These are phyloP conservation scores for Jaltomata sinuosa DNA, from an alignment of 257 asterid genomes.

Conservation along the genomic window DNA sequence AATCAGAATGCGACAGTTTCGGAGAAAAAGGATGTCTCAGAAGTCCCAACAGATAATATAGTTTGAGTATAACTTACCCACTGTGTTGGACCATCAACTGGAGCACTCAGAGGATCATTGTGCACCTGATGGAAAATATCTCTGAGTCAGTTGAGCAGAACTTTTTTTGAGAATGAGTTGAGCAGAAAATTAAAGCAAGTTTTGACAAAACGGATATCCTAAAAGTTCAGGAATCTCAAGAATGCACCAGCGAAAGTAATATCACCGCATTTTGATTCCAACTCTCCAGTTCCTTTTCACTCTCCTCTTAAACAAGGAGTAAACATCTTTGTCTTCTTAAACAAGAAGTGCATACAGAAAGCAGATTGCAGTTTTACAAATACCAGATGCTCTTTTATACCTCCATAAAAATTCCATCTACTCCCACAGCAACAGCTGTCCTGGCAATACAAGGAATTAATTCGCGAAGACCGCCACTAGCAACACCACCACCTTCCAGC, in stretches of 20 bases:
- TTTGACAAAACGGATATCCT: background rate
- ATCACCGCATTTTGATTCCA: background rate
- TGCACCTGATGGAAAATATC: constrained; percentile 48
- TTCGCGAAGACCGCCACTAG: constrained; percentile 98
- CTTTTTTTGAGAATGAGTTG: background rate
- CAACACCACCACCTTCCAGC: constrained; percentile 99
- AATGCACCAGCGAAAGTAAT: background rate
- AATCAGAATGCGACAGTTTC: background rate
- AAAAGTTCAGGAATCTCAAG: background rate
- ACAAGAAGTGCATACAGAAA: background rate
- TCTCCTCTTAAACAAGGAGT: background rate
- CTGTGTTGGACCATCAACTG: constrained; percentile 99
- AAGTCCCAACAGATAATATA: background rate
- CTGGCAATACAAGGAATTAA: constrained; percentile 93
- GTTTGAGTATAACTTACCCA: constrained; percentile 52
- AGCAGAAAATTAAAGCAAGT: constrained; percentile 2
- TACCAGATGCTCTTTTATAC: constrained; percentile 16
- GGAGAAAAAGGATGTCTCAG: background rate
- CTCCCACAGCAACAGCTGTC: constrained; percentile 96
- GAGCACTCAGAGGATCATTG: constrained; percentile 80
- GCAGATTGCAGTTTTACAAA: background rate
- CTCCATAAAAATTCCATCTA: constrained; percentile 98
- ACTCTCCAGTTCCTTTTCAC: background rate
- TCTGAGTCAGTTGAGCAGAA: background rate
- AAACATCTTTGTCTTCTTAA: background rate